Conservation (phyloP, 805 yeast genomes). For the Sugiyamaella smithiae region DNA sequence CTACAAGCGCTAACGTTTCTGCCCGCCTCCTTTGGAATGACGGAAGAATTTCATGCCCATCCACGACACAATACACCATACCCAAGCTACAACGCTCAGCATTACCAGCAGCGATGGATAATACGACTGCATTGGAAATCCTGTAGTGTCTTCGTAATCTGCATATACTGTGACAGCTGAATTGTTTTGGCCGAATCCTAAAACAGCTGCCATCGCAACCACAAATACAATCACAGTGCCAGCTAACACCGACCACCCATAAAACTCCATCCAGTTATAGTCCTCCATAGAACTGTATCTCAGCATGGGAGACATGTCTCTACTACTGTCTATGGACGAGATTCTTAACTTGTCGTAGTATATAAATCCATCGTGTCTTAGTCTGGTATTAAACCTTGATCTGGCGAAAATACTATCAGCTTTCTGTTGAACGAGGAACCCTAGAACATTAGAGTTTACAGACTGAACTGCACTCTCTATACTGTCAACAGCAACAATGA, state of each 20-base stretch:
- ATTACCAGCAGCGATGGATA: slow-evolving; percentile 36
- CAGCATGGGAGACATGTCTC: not conserved
- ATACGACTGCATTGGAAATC: slow-evolving; percentile 41
- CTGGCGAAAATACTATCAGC: not conserved
- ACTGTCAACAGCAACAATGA: not conserved
- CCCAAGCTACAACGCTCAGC: slow-evolving; percentile 45
- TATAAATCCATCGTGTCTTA: not conserved
- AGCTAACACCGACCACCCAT: slow-evolving; percentile 16
- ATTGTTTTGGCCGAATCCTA: slow-evolving; percentile 9
- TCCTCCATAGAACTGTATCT: not conserved
- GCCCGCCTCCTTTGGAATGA: slow-evolving; percentile 64
- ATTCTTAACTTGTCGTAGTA: not conserved
- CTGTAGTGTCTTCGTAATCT: slow-evolving; percentile 30
- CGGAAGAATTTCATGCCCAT: slow-evolving; percentile 74
- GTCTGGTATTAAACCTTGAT: not conserved
- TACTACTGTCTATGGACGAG: not conserved
- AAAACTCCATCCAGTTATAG: slow-evolving; percentile 1
- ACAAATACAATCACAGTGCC: slow-evolving; percentile 4
- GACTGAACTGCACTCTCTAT: not conserved
- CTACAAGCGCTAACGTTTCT: not conserved
- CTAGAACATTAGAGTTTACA: not conserved
- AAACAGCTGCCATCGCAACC: slow-evolving; percentile 15
- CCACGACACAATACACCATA: slow-evolving; percentile 78
- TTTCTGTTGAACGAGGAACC: not conserved
- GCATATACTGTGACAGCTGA: slow-evolving; percentile 7